phyloP scores from a whole-genome alignment of 768 basidiomycete genomes.

The Lentinula aciculospora region DNA sequence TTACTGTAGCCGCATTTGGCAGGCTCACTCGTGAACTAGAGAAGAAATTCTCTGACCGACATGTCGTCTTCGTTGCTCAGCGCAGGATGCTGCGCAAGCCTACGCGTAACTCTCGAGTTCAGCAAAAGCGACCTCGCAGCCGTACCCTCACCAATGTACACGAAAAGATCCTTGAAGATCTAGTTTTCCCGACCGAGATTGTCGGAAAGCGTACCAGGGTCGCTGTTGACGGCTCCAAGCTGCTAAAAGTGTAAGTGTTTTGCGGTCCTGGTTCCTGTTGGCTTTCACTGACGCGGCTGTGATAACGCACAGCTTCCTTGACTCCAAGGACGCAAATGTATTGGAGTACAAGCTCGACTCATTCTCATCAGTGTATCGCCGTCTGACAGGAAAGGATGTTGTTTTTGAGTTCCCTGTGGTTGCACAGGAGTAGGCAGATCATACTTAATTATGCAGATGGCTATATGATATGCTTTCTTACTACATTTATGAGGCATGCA shows the following conservation, averaged over 20 bases:
- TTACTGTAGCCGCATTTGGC: slow-evolving; percentile 8
- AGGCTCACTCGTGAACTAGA: slow-evolving; percentile 98
- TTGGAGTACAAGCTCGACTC: slow-evolving; percentile 99
- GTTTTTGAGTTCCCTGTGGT: slow-evolving; percentile 88
- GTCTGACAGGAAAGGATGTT: slow-evolving; percentile 95
- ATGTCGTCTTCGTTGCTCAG: slow-evolving; percentile 98
- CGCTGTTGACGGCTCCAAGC: slow-evolving; percentile 88
- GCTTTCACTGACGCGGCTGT: slow-evolving; percentile 12
- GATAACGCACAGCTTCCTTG: slow-evolving; percentile 68
- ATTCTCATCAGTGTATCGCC: slow-evolving; percentile 95
- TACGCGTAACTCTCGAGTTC: slow-evolving; percentile 85
- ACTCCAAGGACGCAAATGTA: slow-evolving; percentile 95
- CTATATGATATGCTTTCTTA: slow-evolving; percentile 18
- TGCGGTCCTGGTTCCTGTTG: slow-evolving; percentile 10
- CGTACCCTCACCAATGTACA: slow-evolving; percentile 97
- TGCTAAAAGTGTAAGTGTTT: slow-evolving; percentile 94
- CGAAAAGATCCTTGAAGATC: slow-evolving; percentile 98
- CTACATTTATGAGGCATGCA: slow-evolving; percentile 2
- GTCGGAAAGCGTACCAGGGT: slow-evolving; percentile 97
- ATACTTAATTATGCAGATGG: slow-evolving; percentile 22
- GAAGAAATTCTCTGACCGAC: slow-evolving; percentile 99
- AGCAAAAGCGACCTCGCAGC: slow-evolving; percentile 95
- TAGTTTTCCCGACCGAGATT: slow-evolving; percentile 98
- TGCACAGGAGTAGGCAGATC: slow-evolving; percentile 51
- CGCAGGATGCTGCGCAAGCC: slow-evolving; percentile 98